These are phyloP conservation scores for Coemansia aciculifera DNA, from an alignment of 192 early-diverging fungal species.

Conservation along the genomic window DNA sequence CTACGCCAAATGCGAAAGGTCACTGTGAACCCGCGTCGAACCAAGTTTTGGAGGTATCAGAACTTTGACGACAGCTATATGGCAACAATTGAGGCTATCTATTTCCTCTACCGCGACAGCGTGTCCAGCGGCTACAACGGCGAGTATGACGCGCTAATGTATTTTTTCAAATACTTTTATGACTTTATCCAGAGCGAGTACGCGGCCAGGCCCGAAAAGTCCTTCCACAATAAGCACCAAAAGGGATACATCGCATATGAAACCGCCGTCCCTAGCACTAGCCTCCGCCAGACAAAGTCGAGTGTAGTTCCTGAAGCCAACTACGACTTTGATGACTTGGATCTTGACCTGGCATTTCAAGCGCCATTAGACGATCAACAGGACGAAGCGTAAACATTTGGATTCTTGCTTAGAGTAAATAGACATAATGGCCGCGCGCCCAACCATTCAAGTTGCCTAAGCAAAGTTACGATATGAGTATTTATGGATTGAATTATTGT, in stretches of 20 bases:
- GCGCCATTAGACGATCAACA: background rate
- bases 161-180: constrained; percentile 90
- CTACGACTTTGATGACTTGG: constrained; percentile 42
- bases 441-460: background rate
- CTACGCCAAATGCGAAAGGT: constrained; percentile 59
- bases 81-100: constrained; percentile 95
- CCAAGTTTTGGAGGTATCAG: constrained; percentile 93
- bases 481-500: background rate
- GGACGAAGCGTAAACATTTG: background rate
- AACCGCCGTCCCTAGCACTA: constrained; percentile 10
- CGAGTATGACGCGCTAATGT: constrained; percentile 85
- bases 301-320: constrained; percentile 29
- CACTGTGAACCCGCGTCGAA: constrained; percentile 70
- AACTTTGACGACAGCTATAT: constrained; percentile 68
- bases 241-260: constrained; percentile 64
- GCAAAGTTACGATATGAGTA: background rate
- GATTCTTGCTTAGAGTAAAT: background rate
- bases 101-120: constrained; percentile 89
- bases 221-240: constrained; percentile 60
- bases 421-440: background rate
- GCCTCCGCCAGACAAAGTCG: constrained; percentile 14
- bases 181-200: constrained; percentile 82
- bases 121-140: constrained; percentile 64
- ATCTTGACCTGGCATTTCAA: constrained; percentile 23
- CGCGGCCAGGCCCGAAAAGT: constrained; percentile 57